Percentiles rank a stretch among this genome's conserved stretches.
Evolutionary conservation across 305 asterid genomes (phyloP).

Genomic region (Fraxinus platypoda): DNA sequence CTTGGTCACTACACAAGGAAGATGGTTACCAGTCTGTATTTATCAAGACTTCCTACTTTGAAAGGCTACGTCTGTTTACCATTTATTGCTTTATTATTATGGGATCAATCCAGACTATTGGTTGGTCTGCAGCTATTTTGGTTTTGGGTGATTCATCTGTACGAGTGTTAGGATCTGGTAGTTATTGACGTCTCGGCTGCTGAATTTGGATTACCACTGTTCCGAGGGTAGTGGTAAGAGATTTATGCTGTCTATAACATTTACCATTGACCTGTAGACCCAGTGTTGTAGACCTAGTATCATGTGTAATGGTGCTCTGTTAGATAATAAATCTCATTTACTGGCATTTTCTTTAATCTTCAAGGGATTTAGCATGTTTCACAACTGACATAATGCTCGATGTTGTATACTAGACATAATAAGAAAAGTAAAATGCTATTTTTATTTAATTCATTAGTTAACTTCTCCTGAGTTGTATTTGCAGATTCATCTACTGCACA

Average conservation of each 20-base stretch:
- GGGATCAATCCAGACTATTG: too few species aligned
- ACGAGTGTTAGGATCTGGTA: neutral
- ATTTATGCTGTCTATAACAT: neutral
- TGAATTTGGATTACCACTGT: neutral
- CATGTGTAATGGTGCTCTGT: too few species aligned
- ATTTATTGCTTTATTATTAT: too few species aligned
- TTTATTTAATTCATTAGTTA: neutral
- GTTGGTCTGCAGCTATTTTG: neutral
- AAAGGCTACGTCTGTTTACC: too few species aligned
- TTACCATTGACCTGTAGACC: too few species aligned
- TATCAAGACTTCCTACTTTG: too few species aligned
- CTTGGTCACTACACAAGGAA: too few species aligned
- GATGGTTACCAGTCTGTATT: too few species aligned
- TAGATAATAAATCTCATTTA: too few species aligned
- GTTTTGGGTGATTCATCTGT: neutral
- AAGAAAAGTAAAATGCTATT: neutral
- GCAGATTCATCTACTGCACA: slow-evolving; percentile 44
- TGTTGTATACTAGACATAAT: neutral
- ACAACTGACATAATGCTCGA: neutral
- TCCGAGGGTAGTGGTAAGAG: neutral
- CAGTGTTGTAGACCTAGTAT: too few species aligned
- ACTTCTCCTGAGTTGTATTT: neutral
- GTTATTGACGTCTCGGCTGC: neutral
- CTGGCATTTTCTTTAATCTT: neutral
- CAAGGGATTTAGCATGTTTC: neutral